phyloP scores from a whole-genome alignment of 208 protist species.

The Naegleria fowleri region DNA sequence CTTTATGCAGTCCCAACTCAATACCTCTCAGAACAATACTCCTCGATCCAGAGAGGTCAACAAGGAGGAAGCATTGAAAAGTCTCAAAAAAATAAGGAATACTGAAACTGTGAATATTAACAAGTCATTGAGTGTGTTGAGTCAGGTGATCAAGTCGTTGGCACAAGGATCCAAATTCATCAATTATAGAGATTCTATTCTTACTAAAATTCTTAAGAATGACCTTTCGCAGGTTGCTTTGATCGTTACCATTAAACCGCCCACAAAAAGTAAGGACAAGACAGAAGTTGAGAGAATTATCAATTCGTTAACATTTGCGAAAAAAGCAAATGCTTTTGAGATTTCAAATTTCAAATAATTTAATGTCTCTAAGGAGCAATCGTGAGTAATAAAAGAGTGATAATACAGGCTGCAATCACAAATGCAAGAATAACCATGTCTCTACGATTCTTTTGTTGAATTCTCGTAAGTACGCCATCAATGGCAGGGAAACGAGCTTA shows the following conservation, averaged over 20 bases:
- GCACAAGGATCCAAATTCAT: background rate
- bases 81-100: background rate
- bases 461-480: background rate
- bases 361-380: background rate
- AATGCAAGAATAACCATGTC: conserved; percentile 1
- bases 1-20: background rate
- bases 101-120: background rate
- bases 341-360: background rate
- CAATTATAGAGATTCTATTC: background rate
- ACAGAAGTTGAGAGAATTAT: background rate
- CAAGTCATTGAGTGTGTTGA: background rate
- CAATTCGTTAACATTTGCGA: background rate
- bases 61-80: too few relatives aligned
- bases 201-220: background rate
- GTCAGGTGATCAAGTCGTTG: background rate
- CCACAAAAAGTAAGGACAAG: background rate
- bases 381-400: background rate
- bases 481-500: background rate
- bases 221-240: background rate
- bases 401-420: background rate
- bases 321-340: background rate
- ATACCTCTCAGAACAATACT: background rate
- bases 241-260: background rate
- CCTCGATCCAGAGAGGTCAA: background rate
- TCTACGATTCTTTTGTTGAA: conserved; percentile 3